phyloP scores from a whole-genome alignment of 2,329 filamentous ascomycete genomes.

The Raffaelea arxii region DNA sequence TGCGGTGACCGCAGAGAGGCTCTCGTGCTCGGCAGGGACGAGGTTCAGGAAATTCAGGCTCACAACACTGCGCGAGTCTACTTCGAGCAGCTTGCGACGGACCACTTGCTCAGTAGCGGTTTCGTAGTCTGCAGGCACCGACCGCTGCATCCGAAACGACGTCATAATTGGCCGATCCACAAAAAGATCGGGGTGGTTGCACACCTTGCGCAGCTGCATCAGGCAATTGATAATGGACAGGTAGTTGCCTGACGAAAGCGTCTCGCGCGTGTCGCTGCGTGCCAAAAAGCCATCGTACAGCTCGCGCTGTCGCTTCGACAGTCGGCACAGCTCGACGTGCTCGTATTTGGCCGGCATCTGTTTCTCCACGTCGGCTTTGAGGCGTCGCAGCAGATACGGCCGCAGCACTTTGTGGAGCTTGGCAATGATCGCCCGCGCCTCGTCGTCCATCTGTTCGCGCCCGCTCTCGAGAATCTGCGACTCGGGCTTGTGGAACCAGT shows the following conservation, averaged over 20 bases:
- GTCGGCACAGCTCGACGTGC: conserved; percentile 87
- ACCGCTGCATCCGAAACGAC: conserved; percentile 83
- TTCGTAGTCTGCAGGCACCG: conserved; percentile 65
- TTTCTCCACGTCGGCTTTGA: conserved; percentile 97
- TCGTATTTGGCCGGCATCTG: conserved; percentile 99
- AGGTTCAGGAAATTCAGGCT: conserved; percentile 73
- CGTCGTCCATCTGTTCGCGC: conserved; percentile 85
- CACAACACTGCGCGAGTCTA: conserved; percentile 53
- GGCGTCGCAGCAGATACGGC: conserved; percentile 78
- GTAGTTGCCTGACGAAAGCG: conserved; percentile 86
- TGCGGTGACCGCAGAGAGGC: conserved; percentile 49
- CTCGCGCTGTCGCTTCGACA: conserved; percentile 91
- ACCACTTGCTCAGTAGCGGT: conserved; percentile 58
- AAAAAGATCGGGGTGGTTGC: conserved; percentile 96
- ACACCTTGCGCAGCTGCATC: conserved; percentile 95
- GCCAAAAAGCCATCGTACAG: conserved; percentile 95
- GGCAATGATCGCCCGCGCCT: conserved; percentile 81
- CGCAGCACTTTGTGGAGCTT: conserved; percentile 91
- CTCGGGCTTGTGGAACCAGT: conserved; percentile 91
- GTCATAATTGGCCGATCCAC: conserved; percentile 94
- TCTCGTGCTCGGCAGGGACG: conserved; percentile 61
- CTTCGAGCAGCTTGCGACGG: conserved; percentile 52
- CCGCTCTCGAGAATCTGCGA: conserved; percentile 95
- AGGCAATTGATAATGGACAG: conserved; percentile 97
- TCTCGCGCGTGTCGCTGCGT: conserved; percentile 78